Conservation (phyloP, 2,329 filamentous ascomycete genomes). For the Colletotrichum limetticola region DNA sequence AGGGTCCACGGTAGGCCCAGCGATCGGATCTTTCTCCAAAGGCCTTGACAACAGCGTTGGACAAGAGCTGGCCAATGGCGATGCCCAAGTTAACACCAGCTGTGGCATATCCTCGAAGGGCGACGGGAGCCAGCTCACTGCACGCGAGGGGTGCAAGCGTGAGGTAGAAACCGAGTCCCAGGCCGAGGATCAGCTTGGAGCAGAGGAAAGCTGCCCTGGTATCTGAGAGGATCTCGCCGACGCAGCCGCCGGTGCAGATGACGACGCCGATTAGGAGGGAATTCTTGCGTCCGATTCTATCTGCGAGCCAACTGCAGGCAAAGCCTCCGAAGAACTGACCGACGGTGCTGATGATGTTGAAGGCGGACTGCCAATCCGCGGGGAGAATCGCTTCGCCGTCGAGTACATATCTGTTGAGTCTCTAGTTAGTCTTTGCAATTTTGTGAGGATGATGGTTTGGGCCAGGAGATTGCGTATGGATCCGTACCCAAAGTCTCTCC, state of each 20-base stretch:
- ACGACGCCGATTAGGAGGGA: constrained; percentile 56
- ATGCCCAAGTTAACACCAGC: constrained; percentile 72
- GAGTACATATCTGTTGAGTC: background rate
- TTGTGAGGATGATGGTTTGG: too few relatives aligned
- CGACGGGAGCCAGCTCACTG: constrained; percentile 68
- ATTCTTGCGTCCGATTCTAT: constrained; percentile 55
- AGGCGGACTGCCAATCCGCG: constrained; percentile 57
- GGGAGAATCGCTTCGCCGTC: constrained; percentile 21
- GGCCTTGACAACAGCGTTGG: constrained; percentile 56
- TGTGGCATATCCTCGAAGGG: constrained; percentile 66
- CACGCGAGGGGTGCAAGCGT: constrained; percentile 69
- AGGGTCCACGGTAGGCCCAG: constrained; percentile 61
- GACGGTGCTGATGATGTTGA: constrained; percentile 64
- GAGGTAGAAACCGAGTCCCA: constrained; percentile 69
- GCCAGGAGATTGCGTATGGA: constrained; percentile 47
- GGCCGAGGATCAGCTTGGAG: constrained; percentile 69
- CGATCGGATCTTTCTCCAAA: constrained; percentile 51
- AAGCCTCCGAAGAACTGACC: constrained; percentile 68
- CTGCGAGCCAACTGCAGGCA: constrained; percentile 57
- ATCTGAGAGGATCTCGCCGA: constrained; percentile 71
- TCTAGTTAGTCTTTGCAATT: constrained; percentile 1
- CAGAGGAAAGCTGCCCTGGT: constrained; percentile 66
- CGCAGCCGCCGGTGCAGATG: constrained; percentile 63
- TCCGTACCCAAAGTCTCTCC: constrained; percentile 63
- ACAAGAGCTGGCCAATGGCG: constrained; percentile 69